Evolutionary conservation across 2,329 filamentous ascomycete species (phyloP), one percentile per base, ranked within the genome.

Genomic region (Sporothrix schenckii): DNA sequence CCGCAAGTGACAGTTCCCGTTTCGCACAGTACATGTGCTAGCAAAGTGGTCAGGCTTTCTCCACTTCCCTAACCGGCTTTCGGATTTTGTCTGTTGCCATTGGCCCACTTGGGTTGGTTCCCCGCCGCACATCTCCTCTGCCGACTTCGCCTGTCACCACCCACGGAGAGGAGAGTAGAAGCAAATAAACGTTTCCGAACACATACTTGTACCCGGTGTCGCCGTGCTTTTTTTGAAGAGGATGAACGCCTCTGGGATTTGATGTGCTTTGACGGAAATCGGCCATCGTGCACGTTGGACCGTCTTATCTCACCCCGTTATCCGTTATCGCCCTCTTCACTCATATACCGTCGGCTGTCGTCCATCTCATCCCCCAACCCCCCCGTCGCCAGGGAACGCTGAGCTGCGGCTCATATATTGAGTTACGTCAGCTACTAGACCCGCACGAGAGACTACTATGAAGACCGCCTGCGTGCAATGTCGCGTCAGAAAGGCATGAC

Each of bases 401-500:
- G 52, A 14, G 34, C 24, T 14, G 19, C 21, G n/a, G 16, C 9
- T n/a, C 13, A 5, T 5, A 34, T 5, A 34, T 9, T 34, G 34
- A 34, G 6, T 34, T 9, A 34, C 34, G 34, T 34, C 34, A 9
- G 34, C 34, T 34, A 5, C 34, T 16, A 6, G 49, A 39, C 44
- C 63, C 47, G 41, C 63, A 39, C 30, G 13, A 11, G 54, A 34
- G 30, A 34, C 27, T 52, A 52, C 14, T 39, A 68, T 68, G 66
- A 68, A 68, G 27, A 50, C 24, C 21, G 66, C 61, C 2, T 68
- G 66, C 21, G 52, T 68, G 21, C 66, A 68, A n/a, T 68, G 66
- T 16, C 66, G 66, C 27, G 53, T 68, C 13, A 27, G 66, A 21
- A 68, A 68, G 54, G 66, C 61, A n/a, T n/a, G 66, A 16, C 13